phyloP scores from a whole-genome alignment of 805 yeast species.

The Wickerhamiella domercqiae region DNA sequence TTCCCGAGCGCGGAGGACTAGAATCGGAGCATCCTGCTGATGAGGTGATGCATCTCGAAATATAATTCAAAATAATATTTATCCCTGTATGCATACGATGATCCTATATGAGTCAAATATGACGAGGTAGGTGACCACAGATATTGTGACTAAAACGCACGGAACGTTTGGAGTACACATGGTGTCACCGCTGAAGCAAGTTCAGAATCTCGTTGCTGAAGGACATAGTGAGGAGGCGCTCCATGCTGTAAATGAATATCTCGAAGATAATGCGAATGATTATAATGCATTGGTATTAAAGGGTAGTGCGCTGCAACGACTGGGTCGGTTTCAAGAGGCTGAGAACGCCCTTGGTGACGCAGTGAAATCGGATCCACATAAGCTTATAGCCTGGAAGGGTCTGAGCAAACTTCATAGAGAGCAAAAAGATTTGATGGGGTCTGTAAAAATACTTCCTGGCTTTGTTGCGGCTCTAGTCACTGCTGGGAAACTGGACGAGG shows the following conservation, averaged over 20 bases:
- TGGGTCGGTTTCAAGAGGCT: conserved; percentile 32
- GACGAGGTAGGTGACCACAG: no score
- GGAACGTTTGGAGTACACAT: background rate
- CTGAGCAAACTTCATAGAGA: conserved; percentile 25
- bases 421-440: conserved; percentile 10
- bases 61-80: conserved; percentile 7
- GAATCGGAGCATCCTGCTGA: conserved; percentile 25
- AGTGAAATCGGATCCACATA: conserved; percentile 29
- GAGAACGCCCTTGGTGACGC: conserved; percentile 30
- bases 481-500: conserved; percentile 15
- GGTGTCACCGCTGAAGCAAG: conserved; percentile 6
- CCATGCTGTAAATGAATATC: conserved; percentile 37
- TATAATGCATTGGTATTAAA: conserved; percentile 42
- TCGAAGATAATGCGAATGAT: conserved; percentile 39
- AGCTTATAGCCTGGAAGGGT: conserved; percentile 72
- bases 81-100: no score
- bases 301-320: conserved; percentile 49
- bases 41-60: conserved; percentile 21
- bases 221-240: conserved; percentile 50
- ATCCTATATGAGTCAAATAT: no score
- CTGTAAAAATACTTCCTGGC: conserved; percentile 14
- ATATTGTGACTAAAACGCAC: no score
- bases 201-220: conserved; percentile 8
- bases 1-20: conserved; percentile 17
- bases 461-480: conserved; percentile 5